Percentiles rank a stretch among this genome's conserved stretches.
These are phyloP conservation scores for Fusarium sp. DNA, from an alignment of 2,329 filamentous ascomycete genomes.

Conservation along the genomic window DNA sequence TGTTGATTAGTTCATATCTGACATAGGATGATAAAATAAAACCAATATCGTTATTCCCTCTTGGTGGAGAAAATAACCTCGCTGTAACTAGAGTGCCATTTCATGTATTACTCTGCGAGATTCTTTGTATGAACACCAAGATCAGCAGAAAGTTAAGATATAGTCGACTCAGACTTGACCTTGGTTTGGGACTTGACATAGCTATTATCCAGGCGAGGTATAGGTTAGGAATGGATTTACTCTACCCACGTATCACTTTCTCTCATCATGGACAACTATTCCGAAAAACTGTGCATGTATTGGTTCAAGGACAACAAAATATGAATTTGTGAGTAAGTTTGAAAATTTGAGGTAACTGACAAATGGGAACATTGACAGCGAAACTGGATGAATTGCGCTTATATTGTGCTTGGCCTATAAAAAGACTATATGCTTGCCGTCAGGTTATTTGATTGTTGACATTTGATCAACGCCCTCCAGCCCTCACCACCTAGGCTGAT, in stretches of 20 bases:
- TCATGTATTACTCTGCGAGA: too few species aligned
- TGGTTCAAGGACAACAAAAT: neutral
- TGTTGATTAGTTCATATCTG: neutral
- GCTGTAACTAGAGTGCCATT: too few species aligned
- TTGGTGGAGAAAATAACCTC: too few species aligned
- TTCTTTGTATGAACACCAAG: neutral
- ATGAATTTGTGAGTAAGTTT: neutral
- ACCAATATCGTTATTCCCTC: too few species aligned
- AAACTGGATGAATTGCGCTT: neutral
- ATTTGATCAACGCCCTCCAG: neutral
- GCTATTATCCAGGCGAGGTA: too few species aligned
- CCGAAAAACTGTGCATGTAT: neutral
- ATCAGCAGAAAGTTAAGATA: neutral
- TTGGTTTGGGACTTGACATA: neutral
- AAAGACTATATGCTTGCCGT: neutral
- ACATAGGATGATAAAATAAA: too few species aligned
- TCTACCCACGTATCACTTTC: too few species aligned
- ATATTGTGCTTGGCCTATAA: neutral
- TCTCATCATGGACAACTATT: neutral
- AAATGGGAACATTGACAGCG: neutral
- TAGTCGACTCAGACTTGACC: neutral
- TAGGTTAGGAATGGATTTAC: too few species aligned
- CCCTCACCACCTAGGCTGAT: conserved; percentile 51
- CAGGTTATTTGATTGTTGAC: neutral
- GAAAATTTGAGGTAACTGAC: neutral